phyloP scores from a whole-genome alignment of 2,329 filamentous ascomycete species.

The Aureobasidium vineae region DNA sequence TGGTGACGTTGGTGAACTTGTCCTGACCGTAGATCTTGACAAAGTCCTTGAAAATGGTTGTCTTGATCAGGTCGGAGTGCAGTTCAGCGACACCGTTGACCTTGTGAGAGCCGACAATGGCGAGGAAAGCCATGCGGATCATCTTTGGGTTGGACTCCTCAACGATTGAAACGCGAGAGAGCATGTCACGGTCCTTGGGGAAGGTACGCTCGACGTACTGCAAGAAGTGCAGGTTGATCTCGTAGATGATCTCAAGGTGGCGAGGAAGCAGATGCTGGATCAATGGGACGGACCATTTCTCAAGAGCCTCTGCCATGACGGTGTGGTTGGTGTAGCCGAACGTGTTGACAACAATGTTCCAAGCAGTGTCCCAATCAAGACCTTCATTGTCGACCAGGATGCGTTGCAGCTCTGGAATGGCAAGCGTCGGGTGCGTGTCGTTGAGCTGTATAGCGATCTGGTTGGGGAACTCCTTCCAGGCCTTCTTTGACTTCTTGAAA shows the following conservation, averaged over 20 bases:
- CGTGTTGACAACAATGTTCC: slow-evolving; percentile 64
- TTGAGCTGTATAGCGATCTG: slow-evolving; percentile 98
- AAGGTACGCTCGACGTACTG: slow-evolving; percentile 87
- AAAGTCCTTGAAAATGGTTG: slow-evolving; percentile 99
- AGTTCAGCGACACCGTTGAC: slow-evolving; percentile 98
- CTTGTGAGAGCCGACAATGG: slow-evolving; percentile 97
- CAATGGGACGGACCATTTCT: slow-evolving; percentile 96
- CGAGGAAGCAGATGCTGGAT: slow-evolving; percentile 90
- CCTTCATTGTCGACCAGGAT: slow-evolving; percentile 88
- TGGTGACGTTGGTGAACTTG: slow-evolving; percentile 98
- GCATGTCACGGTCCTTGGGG: slow-evolving; percentile 82
- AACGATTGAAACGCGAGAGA: slow-evolving; percentile 89
- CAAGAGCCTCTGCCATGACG: slow-evolving; percentile 90
- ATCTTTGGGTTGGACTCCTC: slow-evolving; percentile 97
- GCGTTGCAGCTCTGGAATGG: slow-evolving; percentile 91
- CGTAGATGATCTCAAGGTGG: slow-evolving; percentile 96
- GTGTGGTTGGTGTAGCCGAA: slow-evolving; percentile 99
- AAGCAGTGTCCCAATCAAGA: slow-evolving; percentile 89
- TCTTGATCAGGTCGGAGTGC: slow-evolving; percentile 96
- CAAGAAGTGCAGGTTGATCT: slow-evolving; percentile 94
- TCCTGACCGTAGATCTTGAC: slow-evolving; percentile 91
- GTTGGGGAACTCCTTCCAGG: slow-evolving; percentile 89
- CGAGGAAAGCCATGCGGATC: slow-evolving; percentile 94
- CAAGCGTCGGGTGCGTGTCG: slow-evolving; percentile 94
- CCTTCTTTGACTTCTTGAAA: slow-evolving; percentile 94